Evolutionary conservation across 768 basidiomycete genomes (phyloP).

Genomic region (Myochromella boudieri): DNA sequence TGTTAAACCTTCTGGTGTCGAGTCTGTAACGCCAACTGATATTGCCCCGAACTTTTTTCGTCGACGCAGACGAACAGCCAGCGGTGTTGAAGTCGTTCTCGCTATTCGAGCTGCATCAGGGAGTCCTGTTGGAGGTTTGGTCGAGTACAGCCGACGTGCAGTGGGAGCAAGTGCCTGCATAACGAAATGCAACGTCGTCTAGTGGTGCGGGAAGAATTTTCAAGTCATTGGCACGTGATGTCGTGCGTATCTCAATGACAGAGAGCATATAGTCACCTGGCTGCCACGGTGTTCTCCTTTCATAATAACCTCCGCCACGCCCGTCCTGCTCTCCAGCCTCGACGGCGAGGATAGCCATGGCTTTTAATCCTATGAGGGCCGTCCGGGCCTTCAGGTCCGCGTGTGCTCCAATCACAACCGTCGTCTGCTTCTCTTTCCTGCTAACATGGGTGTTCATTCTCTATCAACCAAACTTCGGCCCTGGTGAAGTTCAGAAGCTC

Average conservation of each 20-base stretch:
- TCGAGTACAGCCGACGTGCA: constrained; percentile 37
- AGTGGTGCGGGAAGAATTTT: constrained; percentile 2
- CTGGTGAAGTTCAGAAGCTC: constrained; percentile 66
- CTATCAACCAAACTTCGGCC: constrained; percentile 75
- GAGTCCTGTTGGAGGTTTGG: constrained; percentile 30
- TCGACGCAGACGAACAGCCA: constrained; percentile 72
- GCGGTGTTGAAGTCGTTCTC: constrained; percentile 68
- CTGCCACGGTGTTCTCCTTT: too few species aligned
- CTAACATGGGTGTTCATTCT: constrained; percentile 80
- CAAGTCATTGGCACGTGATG: constrained; percentile 17
- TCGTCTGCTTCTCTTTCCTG: constrained; percentile 67
- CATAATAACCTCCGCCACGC: too few species aligned
- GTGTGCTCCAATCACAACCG: constrained; percentile 56
- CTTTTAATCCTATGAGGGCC: constrained; percentile 37
- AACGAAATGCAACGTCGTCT: constrained; percentile 4
- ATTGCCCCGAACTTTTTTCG: constrained; percentile 43
- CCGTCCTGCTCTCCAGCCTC: too few species aligned
- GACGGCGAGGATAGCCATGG: constrained; percentile 34
- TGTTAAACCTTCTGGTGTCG: constrained; percentile 56
- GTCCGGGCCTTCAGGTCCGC: constrained; percentile 54
- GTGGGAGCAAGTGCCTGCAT: constrained; percentile 36
- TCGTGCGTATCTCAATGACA: too few species aligned
- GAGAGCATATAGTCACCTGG: too few species aligned
- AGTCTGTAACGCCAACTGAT: constrained; percentile 41
- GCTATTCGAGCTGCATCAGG: constrained; percentile 49